Base-by-base conservation (phyloP, 805 yeast genomes). In the Scheffersomyces lignosus region DNA sequence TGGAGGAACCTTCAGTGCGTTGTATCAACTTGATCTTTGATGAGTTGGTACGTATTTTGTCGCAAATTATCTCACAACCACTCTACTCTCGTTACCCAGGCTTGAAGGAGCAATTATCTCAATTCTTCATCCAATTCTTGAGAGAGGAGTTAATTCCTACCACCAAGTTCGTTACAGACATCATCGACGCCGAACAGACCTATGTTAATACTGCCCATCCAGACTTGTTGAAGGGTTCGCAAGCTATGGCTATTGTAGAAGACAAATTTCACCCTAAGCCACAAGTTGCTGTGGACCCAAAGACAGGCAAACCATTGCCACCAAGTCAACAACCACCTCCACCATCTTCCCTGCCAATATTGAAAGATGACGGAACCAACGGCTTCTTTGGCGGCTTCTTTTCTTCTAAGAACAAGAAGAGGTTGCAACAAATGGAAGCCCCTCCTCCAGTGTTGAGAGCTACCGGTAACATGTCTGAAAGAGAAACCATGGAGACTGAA, bases 201-300 rank as follows among this genome's bases (percentile, higher is more conserved):
- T 93, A 93, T 63, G 89, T 93, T 51, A 93, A 93, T 65, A 93
- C 99, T 4, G 98, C 96, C 2, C 99, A 93, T 58, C 97, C 98
- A 3, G 98, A 93, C 60, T 78, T 93, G 55, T 75, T 93, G 51
- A 90, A 87, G 60, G 99, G 99, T 31, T 83, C 95, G 23, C 90
- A 85, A 55, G 98, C 98, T 4, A 84, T 91, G 93, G 81, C 86
- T 4, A 81, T 88, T 61, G 96, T 93, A 23, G 82, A 87, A 59
- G 97, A 93, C 49, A 87, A 80, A 60, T 67, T 88, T 64, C 93
- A 80, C 52, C 87, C 87, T 15, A 67, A 72, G 47, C 83, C 82
- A 45, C 88, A 87, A 44, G 79, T 80, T 25, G 83, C 81, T 34
- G 83, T 87, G 36, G 96, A 87, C 62, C 93, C 96, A 40, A 87